A percentile compares a stretch with the other conserved stretches of the same genome.
Evolutionary conservation across 2,329 filamentous ascomycete genomes (phyloP).

Genomic region (Akanthomyces uredinophilus): DNA sequence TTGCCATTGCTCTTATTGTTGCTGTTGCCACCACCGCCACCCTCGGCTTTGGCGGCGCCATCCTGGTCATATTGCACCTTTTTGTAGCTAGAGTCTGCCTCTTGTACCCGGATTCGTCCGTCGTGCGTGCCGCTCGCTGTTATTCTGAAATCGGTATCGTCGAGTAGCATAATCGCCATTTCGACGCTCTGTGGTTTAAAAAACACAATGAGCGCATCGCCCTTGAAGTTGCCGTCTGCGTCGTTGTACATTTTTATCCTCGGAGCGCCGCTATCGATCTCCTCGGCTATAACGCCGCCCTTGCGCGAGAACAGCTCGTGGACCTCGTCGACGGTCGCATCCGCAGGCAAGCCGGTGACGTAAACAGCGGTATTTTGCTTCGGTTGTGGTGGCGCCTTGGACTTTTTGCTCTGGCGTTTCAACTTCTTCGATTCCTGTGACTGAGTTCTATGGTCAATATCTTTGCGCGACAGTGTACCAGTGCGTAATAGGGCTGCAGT

Average conservation of each 20-base stretch:
- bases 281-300: conserved; percentile 87
- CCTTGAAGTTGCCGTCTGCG: conserved; percentile 79
- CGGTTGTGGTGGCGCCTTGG: conserved; percentile 44
- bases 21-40: conserved; percentile 22
- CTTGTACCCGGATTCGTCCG: conserved; percentile 73
- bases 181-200: conserved; percentile 92
- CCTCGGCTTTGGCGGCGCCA: conserved; percentile 18
- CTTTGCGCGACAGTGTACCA: not conserved
- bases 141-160: conserved; percentile 76
- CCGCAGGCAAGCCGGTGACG: conserved; percentile 78
- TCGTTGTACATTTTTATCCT: conserved; percentile 92
- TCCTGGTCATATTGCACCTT: conserved; percentile 64
- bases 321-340: conserved; percentile 76
- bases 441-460: not conserved
- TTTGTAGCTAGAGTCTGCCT: conserved; percentile 88
- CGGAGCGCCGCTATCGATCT: conserved; percentile 81
- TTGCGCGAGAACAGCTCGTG: conserved; percentile 75
- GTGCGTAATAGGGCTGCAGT: too few relatives aligned
- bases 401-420: conserved; percentile 39
- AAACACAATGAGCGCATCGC: conserved; percentile 88
- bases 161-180: conserved; percentile 73
- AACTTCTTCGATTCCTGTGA: conserved; percentile 15
- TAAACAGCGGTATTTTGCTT: conserved; percentile 85
- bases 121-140: conserved; percentile 43
- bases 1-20: conserved; percentile 21